Evolutionary conservation across 2,329 filamentous ascomycete genomes (phyloP).

Genomic region (Fusarium austroafricanum): DNA sequence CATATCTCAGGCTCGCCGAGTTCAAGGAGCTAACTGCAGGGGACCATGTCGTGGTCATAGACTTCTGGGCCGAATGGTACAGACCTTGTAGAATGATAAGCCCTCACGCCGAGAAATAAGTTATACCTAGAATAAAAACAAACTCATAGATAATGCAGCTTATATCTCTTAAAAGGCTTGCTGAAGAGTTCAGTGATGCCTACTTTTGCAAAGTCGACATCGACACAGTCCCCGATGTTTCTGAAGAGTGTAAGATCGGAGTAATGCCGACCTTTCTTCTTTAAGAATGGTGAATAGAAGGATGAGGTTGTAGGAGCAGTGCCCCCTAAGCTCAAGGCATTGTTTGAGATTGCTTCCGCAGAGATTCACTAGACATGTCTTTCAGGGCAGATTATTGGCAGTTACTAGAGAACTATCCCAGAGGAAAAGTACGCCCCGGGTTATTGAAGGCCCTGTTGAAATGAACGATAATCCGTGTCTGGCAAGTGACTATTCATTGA

Average conservation of each 20-base stretch:
- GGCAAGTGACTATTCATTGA: too few species aligned
- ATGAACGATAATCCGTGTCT: too few species aligned
- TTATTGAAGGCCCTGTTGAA: too few species aligned
- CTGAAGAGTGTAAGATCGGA: neutral
- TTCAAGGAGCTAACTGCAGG: neutral
- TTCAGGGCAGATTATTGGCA: too few species aligned
- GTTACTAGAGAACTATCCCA: too few species aligned
- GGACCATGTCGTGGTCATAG: neutral
- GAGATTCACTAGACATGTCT: too few species aligned
- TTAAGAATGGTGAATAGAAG: constrained; percentile 1
- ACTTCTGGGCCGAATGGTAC: neutral
- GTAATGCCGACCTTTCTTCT: constrained; percentile 11
- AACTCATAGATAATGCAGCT: neutral
- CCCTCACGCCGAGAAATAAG: neutral
- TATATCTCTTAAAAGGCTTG: neutral
- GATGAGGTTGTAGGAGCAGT: neutral
- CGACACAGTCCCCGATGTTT: neutral
- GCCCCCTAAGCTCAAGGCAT: neutral
- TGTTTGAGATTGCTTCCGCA: too few species aligned
- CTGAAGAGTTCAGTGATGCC: accelerated
- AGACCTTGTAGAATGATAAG: neutral
- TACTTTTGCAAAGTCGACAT: constrained; percentile 10
- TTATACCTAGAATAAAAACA: too few species aligned
- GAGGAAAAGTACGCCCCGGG: too few species aligned
- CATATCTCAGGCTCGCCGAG: neutral